Evolutionary conservation across 2,329 filamentous ascomycete species (phyloP), one percentile per base, ranked within the genome.

Genomic region (Sporothrix mexicana): DNA sequence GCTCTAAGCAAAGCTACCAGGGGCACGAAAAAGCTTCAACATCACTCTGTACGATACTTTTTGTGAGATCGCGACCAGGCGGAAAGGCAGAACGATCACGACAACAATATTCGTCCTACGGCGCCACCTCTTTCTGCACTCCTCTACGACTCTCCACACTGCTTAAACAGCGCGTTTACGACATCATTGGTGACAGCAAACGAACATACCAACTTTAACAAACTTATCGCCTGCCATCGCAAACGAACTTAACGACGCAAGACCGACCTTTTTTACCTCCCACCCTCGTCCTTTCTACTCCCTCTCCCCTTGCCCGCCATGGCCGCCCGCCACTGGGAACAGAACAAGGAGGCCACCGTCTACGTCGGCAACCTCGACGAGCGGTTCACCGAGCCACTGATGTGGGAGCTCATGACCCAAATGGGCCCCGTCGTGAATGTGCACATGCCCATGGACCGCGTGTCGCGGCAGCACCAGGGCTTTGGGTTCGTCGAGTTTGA

Each of bases 401-500:
- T 99, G 77, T 98, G 96, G 91, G 96, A 99, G 86, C 88, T 99
- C 79, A 98, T 98, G 94, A 91, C 98, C 72, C 96, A 99, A 85
- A 94, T 95, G 81, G 96, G 96, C 72, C 95, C 95, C 78, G 97
- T 99, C 78, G 93, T 97, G 80, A 98, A 98, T 83, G 95, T 99
- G 76, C 96, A 99, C 84, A 91, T 99, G 80, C 96, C 96, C 72
- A 97, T 98, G 86, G 96, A 99, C 83, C 93, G 96, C 81, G 96
- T 99, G 77, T 98, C 96, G 64, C 94, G 98, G 80, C 92, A 91
- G 73, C 96, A 99, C 82, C 96, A 98, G 83, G 96, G 96, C 78
- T 99, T 98, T 86, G 96, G 96, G 78, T 99, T 99, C 83, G 96
- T 99, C 82, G 96, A 99, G 83, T 99, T 98, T 82, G 95, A 94